Evolutionary conservation across 805 yeast species (phyloP).

Genomic region (Hanseniaspora mollemarum): DNA sequence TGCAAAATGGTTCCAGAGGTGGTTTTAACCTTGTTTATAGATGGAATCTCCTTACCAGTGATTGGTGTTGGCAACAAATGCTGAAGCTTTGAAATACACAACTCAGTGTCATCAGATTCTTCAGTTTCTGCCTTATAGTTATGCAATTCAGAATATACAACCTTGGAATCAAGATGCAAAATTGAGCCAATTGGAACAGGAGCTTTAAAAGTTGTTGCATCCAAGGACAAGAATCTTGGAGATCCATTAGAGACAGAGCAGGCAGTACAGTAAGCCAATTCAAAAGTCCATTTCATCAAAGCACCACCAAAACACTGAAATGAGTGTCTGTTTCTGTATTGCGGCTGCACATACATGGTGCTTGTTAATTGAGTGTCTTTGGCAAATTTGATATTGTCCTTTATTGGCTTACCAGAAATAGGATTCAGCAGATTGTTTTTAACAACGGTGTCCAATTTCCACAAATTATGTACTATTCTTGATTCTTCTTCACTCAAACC

Average conservation of each 20-base stretch:
- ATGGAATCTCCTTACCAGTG: constrained; percentile 38
- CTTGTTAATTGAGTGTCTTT: constrained; percentile 58
- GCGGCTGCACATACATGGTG: constrained; percentile 90
- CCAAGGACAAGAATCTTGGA: constrained; percentile 82
- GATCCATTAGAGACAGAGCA: constrained; percentile 77
- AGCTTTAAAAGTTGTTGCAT: constrained; percentile 79
- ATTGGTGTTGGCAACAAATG: constrained; percentile 41
- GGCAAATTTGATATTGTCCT: constrained; percentile 46
- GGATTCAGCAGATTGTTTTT: constrained; percentile 27
- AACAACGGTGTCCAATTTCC: constrained; percentile 38
- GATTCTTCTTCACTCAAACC: constrained; percentile 67
- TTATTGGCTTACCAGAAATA: constrained; percentile 3
- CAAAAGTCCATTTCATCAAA: constrained; percentile 81
- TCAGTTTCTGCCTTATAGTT: constrained; percentile 26
- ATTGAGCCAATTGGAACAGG: constrained; percentile 96
- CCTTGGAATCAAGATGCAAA: constrained; percentile 65
- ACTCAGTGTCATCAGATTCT: constrained; percentile 17
- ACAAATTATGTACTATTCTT: constrained; percentile 62
- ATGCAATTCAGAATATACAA: constrained; percentile 73
- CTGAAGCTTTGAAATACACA: constrained; percentile 24
- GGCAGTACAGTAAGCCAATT: constrained; percentile 83
- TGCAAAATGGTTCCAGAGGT: constrained; percentile 82
- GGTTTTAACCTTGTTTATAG: constrained; percentile 37
- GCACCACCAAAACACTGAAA: constrained; percentile 95
- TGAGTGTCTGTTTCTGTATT: constrained; percentile 86